Evolutionary conservation across 2,329 filamentous ascomycete species (phyloP).

Genomic region (Fusarium metavorans): DNA sequence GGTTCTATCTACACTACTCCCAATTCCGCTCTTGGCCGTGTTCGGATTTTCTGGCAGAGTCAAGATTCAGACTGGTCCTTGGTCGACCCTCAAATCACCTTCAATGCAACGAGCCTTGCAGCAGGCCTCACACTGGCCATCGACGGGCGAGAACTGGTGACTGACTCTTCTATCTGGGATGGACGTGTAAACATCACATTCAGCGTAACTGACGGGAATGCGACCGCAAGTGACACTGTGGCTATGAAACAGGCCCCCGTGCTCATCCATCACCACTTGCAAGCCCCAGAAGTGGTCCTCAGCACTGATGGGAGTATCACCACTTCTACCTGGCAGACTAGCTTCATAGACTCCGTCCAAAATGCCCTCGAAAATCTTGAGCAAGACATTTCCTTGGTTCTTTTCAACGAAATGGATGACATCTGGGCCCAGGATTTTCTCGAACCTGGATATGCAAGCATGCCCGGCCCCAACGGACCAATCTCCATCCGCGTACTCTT

Average conservation of each 20-base stretch:
- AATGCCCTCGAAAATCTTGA: slow-evolving; percentile 19
- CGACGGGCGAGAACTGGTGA: slow-evolving; percentile 49
- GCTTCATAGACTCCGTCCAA: slow-evolving; percentile 39
- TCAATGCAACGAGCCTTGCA: slow-evolving; percentile 44
- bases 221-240: slow-evolving; percentile 43
- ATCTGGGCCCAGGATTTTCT: slow-evolving; percentile 56
- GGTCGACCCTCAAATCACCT: slow-evolving; percentile 43
- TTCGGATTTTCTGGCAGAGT: slow-evolving; percentile 46
- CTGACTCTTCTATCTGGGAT: slow-evolving; percentile 42
- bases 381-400: slow-evolving; percentile 33
- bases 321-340: neutral
- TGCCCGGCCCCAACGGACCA: slow-evolving; percentile 51
- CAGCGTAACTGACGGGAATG: slow-evolving; percentile 40
- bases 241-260: slow-evolving; percentile 53
- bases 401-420: slow-evolving; percentile 44
- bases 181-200: slow-evolving; percentile 46
- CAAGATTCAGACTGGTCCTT: slow-evolving; percentile 39
- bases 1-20: slow-evolving; percentile 31
- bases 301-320: slow-evolving; percentile 21
- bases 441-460: slow-evolving; percentile 53
- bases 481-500: slow-evolving; percentile 51
- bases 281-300: slow-evolving; percentile 46
- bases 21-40: slow-evolving; percentile 19
- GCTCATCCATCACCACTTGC: slow-evolving; percentile 53
- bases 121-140: slow-evolving; percentile 51